A percentile compares a stretch with the other conserved stretches of the same genome.
phyloP scores from a whole-genome alignment of 1,139 yeast species.

The Nakaseomyces bracarensis region DNA sequence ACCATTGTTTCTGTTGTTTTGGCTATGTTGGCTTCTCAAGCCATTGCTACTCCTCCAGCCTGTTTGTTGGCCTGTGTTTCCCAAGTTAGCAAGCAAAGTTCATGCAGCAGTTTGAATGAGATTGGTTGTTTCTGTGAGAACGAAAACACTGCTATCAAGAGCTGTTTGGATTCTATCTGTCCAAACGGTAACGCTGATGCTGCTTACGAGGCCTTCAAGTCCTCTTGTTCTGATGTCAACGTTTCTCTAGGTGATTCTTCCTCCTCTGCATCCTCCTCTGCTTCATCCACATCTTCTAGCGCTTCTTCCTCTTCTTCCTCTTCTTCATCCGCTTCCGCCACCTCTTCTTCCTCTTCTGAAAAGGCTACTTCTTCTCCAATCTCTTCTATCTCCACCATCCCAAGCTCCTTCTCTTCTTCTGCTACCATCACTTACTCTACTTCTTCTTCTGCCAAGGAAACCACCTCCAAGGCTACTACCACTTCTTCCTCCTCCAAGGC shows the following conservation, averaged over 20 bases:
- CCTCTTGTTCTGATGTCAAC: slow-evolving; percentile 43
- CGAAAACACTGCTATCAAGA: slow-evolving; percentile 43
- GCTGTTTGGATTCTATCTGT: slow-evolving; percentile 58
- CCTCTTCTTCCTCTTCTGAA: slow-evolving; percentile 14
- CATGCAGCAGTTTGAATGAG: slow-evolving; percentile 47
- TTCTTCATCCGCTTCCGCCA: slow-evolving; percentile 28
- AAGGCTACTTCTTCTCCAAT: slow-evolving; percentile 12
- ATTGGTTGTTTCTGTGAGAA: slow-evolving; percentile 57
- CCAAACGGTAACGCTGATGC: slow-evolving; percentile 50
- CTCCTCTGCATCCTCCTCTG: slow-evolving; percentile 30
- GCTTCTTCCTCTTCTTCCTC: slow-evolving; percentile 30
- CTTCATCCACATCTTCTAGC: slow-evolving; percentile 35
- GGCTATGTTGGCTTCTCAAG: slow-evolving; percentile 42
- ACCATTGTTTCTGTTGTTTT: slow-evolving; percentile 39
- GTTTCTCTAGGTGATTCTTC: slow-evolving; percentile 31
- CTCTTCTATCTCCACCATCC: slow-evolving; percentile 13
- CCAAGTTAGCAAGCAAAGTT: slow-evolving; percentile 49
- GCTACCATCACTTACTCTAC: slow-evolving; percentile 17
- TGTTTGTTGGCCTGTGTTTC: slow-evolving; percentile 84
- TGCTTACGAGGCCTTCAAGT: slow-evolving; percentile 51
- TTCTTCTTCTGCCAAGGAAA: slow-evolving; percentile 10
- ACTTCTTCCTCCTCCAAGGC: slow-evolving; percentile 8
- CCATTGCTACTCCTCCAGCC: slow-evolving; percentile 76
- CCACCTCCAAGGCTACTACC: slow-evolving; percentile 7
- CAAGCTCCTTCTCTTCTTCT: slow-evolving; percentile 20